Base-by-base conservation (phyloP, 2,329 filamentous ascomycete species). In the Aspergillus ruber region DNA sequence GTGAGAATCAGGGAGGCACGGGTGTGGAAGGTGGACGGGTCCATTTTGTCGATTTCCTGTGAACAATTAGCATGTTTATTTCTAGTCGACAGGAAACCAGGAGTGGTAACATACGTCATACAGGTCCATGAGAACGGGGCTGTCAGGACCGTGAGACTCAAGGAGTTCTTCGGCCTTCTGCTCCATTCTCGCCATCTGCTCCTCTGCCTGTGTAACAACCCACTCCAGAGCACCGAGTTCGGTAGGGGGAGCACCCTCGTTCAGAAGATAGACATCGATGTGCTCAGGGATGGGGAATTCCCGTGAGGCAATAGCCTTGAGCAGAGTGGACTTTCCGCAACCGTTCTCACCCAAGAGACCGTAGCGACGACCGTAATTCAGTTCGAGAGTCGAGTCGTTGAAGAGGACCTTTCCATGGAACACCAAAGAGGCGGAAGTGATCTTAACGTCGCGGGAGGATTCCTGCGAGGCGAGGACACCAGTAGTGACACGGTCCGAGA, bases 371-470 rank as follows among this genome's bases (percentile, higher is more conserved):
- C 87, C 90, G 69, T 89, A 93, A 69, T 87, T 91, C 64, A 98
- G 80, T 74, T 98, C 94, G 70, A 98, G 79, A 44, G 85, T 94
- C 55, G 88, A 88, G 73, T 98, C 93, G 67, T 85, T 91, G 74
- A 98, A 88, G 52, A 98, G 84, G 59, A 97, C 93, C 61, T 87
- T 89, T 63, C 94, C 93, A 80, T 98, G 94, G 83, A 98, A 98
- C 55, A 96, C 91, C 59, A 98, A 78, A 55, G 87, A 95, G 63
- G 84, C 82, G 47, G 90, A 95, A 57, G 85, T 95, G 70, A 98
- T 93, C 80, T 98, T 98, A 72, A 95, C 89, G 73, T 98, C 93
- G 73, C 88, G 86, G 76, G 87, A 94, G 58, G 87, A 79, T 55
- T 81, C 73, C 55, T 91, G 82, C 40, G 93, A 98, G 33, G 90